These are phyloP conservation scores for Backusella sp. DNA, from an alignment of 192 early-diverging fungal species.

Conservation along the genomic window DNA sequence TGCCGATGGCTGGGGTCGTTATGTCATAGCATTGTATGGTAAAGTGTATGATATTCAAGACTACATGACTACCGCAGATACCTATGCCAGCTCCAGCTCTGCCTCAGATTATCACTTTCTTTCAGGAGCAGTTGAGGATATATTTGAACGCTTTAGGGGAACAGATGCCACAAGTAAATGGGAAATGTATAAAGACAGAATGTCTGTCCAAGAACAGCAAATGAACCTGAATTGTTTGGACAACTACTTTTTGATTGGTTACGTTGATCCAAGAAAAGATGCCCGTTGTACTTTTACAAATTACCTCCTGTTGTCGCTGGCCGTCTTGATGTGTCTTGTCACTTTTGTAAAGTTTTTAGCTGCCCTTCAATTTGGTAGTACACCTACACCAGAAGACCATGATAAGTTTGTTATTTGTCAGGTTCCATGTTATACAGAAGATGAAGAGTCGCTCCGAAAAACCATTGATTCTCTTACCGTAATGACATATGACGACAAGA, in stretches of 20 bases:
- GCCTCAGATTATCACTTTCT: slow-evolving; percentile 44
- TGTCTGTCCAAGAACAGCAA: slow-evolving; percentile 22
- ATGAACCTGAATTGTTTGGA: slow-evolving; percentile 58
- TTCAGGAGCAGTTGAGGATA: slow-evolving; percentile 27
- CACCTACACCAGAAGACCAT: slow-evolving; percentile 79
- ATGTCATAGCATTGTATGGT: slow-evolving; percentile 53
- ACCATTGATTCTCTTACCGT: slow-evolving; percentile 84
- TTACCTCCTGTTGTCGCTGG: slow-evolving; percentile 62
- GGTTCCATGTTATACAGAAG: slow-evolving; percentile 97
- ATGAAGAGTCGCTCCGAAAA: slow-evolving; percentile 77
- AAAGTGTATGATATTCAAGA: slow-evolving; percentile 68
- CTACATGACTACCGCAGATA: slow-evolving; percentile 52
- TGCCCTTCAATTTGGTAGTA: slow-evolving; percentile 71
- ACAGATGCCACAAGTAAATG: slow-evolving; percentile 49
- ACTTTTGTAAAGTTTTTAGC: slow-evolving; percentile 80
- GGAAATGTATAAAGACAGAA: slow-evolving; percentile 24
- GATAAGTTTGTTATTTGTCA: slow-evolving; percentile 97
- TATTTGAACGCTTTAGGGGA: slow-evolving; percentile 46
- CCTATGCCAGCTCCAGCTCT: slow-evolving; percentile 41
- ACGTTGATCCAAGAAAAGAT: slow-evolving; percentile 59
- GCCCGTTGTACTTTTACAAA: slow-evolving; percentile 59
- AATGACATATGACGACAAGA: slow-evolving; percentile 83
- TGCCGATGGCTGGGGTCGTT: slow-evolving; percentile 43
- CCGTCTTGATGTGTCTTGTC: slow-evolving; percentile 65
- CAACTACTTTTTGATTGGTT: slow-evolving; percentile 63